Evolutionary conservation across 2,329 filamentous ascomycete species (phyloP), one percentile per base, ranked within the genome.

Genomic region (Ophiocordyceps camponoti-floridani): DNA sequence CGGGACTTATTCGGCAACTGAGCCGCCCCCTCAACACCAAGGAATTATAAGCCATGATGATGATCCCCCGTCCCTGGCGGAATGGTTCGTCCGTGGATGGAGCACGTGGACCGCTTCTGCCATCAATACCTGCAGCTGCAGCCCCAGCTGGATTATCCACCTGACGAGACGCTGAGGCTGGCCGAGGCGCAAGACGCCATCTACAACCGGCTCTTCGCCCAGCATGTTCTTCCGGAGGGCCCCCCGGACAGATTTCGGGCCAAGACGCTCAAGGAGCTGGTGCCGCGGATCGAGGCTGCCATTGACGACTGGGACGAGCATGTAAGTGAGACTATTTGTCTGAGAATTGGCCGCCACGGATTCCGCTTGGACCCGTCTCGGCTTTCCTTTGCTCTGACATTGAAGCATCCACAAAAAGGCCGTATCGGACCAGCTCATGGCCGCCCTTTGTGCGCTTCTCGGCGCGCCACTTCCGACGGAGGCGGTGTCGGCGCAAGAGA

Each of bases 301-400:
- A 85, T 94, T 42, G 69, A 75, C 46, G 78, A 94, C 59, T 88
- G 86, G 61, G 84, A 94, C 53, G 71, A 84, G 69, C 77, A 94
- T 80, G 88, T 94, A 81, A 68, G 83, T 67, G 41, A 16, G 35
- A 10, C 14, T 44, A 23, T 33, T 44, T 38, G 33, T 16, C 23
- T 41, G 40, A 23, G 3, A 10, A 23, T 23, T 12, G 18, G 19
- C 40, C 4, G 40, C 9, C 23, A 27, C 23, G 40, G 40, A 12
- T 12, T 14, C 10, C 23, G 10, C 40, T 14, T 27, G 23, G 18
- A 11, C 18, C 23, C 40, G 40, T 26, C 11, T 26, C 40, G 14
- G 35, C 8, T 16, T 26, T 23, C 23, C 23, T 23, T 47, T 38
- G 44, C 47, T 58, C 45, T 63, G 45, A 62, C 50, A 45, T 19